phyloP scores from a whole-genome alignment of 371 early-diverging fungal species.

The Mortierella sp. region DNA sequence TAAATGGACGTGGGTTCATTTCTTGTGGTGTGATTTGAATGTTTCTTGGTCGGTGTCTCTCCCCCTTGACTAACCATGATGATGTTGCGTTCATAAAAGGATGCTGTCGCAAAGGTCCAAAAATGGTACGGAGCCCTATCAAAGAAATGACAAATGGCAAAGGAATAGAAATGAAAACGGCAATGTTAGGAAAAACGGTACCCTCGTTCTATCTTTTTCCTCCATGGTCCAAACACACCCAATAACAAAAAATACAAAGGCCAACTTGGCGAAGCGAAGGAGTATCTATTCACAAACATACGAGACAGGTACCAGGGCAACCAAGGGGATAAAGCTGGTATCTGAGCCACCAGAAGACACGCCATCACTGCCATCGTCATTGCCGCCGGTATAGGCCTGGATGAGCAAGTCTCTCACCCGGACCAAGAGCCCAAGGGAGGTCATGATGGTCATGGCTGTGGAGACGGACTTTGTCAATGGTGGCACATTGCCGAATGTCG shows the following conservation, averaged over 20 bases:
- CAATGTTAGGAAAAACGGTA: background rate
- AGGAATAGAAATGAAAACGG: background rate
- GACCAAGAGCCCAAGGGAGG: conserved; percentile 25
- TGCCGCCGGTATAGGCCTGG: background rate
- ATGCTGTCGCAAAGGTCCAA: conserved; percentile 55
- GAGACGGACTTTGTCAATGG: conserved; percentile 43
- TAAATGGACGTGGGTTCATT: background rate
- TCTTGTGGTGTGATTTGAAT: background rate
- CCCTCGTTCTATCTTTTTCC: background rate
- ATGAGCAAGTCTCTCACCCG: conserved; percentile 40
- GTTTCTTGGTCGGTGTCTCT: background rate
- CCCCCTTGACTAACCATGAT: conserved; percentile 29
- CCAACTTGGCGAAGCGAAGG: too few species aligned
- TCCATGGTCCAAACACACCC: background rate
- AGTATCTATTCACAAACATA: conserved; percentile 3
- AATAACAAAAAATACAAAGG: background rate
- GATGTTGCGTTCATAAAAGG: conserved; percentile 44
- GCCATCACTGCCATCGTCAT: background rate
- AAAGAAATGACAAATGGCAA: background rate
- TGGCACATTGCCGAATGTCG: conserved; percentile 45
- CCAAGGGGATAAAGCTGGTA: conserved; percentile 14
- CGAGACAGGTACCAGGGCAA: conserved; percentile 46
- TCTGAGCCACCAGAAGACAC: conserved; percentile 8
- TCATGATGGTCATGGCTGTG: conserved; percentile 48
- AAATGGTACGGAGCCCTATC: conserved; percentile 43